Evolutionary conservation across 1,284 basidiomycete genomes (phyloP).

Genomic region (Cutaneotrichosporon sp.): DNA sequence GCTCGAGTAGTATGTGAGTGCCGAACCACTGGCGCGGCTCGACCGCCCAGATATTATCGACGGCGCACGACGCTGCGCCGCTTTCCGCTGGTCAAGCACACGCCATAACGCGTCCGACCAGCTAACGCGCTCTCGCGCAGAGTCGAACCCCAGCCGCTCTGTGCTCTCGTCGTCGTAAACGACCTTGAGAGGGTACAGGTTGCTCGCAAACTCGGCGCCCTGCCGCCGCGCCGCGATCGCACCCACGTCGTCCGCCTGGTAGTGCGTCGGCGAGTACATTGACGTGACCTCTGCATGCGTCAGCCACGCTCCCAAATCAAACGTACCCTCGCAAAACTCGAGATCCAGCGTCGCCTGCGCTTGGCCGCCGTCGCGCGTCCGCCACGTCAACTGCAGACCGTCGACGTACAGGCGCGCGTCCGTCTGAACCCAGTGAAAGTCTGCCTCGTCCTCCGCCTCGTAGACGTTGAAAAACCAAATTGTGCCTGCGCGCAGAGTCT

Average conservation of each 20-base stretch:
- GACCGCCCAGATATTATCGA: conserved; percentile 21
- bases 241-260: conserved; percentile 73
- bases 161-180: conserved; percentile 72
- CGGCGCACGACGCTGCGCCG: conserved; percentile 10
- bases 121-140: conserved; percentile 61
- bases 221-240: conserved; percentile 68
- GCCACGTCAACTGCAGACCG: conserved; percentile 73
- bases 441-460: conserved; percentile 53
- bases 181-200: conserved; percentile 78
- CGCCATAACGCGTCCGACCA: neutral
- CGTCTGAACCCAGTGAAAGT: conserved; percentile 75
- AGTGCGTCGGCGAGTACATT: conserved; percentile 69
- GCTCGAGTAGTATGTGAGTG: conserved; percentile 29
- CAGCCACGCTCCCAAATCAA: neutral
- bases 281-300: conserved; percentile 65
- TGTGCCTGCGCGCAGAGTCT: conserved; percentile 75
- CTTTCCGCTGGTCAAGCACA: conserved; percentile 42
- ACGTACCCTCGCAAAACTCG: conserved; percentile 59
- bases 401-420: conserved; percentile 75
- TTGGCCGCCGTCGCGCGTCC: conserved; percentile 66
- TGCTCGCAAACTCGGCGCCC: conserved; percentile 56
- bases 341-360: conserved; percentile 77
- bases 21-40: conserved; percentile 32
- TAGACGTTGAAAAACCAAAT: conserved; percentile 89
- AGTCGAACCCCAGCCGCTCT: conserved; percentile 75